Evolutionary conservation across 768 basidiomycete genomes (phyloP), one percentile per base, ranked within the genome.

Genomic region (Boletus rubroflammeus): DNA sequence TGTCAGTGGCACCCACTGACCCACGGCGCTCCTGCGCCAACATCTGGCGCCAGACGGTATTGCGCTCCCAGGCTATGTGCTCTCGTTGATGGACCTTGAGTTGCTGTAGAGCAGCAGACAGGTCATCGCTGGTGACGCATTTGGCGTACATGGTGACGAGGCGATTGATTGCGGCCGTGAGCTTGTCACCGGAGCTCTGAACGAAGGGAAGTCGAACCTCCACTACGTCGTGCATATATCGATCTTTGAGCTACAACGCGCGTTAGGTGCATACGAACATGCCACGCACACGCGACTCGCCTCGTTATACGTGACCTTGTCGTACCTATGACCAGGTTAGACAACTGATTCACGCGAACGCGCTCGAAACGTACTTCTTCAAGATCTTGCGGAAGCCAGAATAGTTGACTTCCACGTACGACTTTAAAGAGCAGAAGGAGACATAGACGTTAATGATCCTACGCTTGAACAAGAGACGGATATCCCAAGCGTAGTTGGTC

Each of bases 31-130:
- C 89, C 38, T 83, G 81, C 3, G 84, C 86, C 55, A 97, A 89
- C 93, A 97, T 95, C 70, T 92, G 88, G 25, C 93, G 80, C 97
- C 97, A 99, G 13, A 98, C 88, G 1, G 97, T 99, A 65, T 98
- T 94, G 31, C 97, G 83, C 65, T 98, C 96, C 85, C 95, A 96
- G 3, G 96, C 95, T 57, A 96, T 89, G 66, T 93, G 88, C 71
- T 98, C 94, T 19, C 93, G 84, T 53, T 95, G 86, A 67, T 95
- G 85, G 15, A 93, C 78, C 57, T 85, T 84, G 42, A 99, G 81
- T 66, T 96, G 90, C 59, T 90, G 85, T 40, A 83, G 79, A 0
- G 95, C 95, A 17, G 80, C 67, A 2, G 75, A 70, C 21, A 73
- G 63, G 69, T 98, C 89, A 9, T 85, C 88, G 2, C 76, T 78